phyloP scores from a whole-genome alignment of 768 basidiomycete species.

The Boletus vinaceobasis region DNA sequence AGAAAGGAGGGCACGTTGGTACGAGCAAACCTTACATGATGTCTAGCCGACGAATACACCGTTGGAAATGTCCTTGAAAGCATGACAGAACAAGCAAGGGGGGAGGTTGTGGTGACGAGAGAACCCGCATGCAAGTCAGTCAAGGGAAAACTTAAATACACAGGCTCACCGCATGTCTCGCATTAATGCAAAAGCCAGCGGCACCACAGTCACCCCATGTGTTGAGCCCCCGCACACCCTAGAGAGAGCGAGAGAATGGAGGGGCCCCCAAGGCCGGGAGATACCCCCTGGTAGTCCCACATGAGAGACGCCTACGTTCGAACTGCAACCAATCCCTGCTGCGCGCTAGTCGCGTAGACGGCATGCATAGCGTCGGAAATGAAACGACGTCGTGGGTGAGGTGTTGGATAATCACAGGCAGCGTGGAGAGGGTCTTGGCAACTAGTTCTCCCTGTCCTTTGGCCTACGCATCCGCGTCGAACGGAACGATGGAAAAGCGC shows the following conservation, averaged over 20 bases:
- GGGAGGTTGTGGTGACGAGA: conserved; percentile 15
- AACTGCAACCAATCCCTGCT: background rate
- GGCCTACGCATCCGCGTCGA: background rate
- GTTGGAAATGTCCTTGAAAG: conserved; percentile 11
- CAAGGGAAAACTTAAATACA: conserved; percentile 21
- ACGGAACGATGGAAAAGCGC: background rate
- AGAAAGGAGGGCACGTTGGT: conserved; percentile 1
- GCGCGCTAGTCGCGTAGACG: background rate
- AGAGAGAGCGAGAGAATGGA: conserved; percentile 1
- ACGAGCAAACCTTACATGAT: conserved; percentile 17
- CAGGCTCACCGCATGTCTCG: conserved; percentile 17
- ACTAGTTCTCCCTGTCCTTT: background rate
- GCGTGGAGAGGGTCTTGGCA: background rate
- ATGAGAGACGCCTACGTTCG: background rate
- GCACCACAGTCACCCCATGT: conserved; percentile 14
- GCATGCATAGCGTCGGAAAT: conserved; percentile 20
- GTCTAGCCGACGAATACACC: conserved; percentile 17
- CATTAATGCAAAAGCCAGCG: conserved; percentile 19
- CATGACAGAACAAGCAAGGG: conserved; percentile 10
- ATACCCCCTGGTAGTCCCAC: conserved; percentile 15
- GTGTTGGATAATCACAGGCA: background rate
- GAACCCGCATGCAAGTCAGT: conserved; percentile 10
- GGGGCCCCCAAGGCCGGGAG: conserved; percentile 4
- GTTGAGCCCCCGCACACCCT: conserved; percentile 21
- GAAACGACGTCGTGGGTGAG: conserved; percentile 4